Evolutionary conservation across 1,284 basidiomycete genomes (phyloP).

Genomic region (Pyrrhoderma noxium): DNA sequence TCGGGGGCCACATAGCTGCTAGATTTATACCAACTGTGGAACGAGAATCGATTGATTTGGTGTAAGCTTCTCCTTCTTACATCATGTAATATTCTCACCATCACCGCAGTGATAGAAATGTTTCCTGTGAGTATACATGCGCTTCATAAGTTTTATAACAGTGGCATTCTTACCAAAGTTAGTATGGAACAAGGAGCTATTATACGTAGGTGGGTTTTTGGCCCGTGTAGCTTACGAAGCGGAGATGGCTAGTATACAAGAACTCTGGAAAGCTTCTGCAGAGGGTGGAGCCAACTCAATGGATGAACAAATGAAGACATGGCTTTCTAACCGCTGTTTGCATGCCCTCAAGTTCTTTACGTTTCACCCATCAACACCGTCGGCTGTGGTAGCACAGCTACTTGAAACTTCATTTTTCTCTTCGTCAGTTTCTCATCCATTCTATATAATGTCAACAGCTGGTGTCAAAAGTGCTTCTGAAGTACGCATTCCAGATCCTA

Average conservation of each 20-base stretch:
- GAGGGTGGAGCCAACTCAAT: slow-evolving; percentile 25
- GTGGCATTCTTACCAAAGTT: neutral
- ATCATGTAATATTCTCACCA: slow-evolving; percentile 20
- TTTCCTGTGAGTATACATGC: slow-evolving; percentile 44
- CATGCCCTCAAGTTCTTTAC: slow-evolving; percentile 89
- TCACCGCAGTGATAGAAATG: slow-evolving; percentile 59
- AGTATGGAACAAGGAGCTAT: slow-evolving; percentile 87
- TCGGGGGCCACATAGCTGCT: slow-evolving; percentile 86
- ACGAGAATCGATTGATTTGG: slow-evolving; percentile 87
- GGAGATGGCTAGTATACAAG: slow-evolving; percentile 60
- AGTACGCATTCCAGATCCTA: slow-evolving; percentile 73
- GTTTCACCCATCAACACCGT: slow-evolving; percentile 83
- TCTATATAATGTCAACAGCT: slow-evolving; percentile 75
- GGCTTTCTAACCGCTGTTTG: slow-evolving; percentile 59
- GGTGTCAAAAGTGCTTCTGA: slow-evolving; percentile 69
- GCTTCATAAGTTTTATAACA: neutral
- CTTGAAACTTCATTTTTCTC: slow-evolving; percentile 82
- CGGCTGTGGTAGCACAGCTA: slow-evolving; percentile 70
- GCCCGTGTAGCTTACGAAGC: slow-evolving; percentile 82
- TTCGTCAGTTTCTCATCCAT: slow-evolving; percentile 41
- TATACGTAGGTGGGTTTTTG: slow-evolving; percentile 79
- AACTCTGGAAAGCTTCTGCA: slow-evolving; percentile 47
- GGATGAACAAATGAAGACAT: slow-evolving; percentile 34
- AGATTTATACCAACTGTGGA: slow-evolving; percentile 97
- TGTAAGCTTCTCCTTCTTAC: slow-evolving; percentile 41